Evolutionary conservation across 2,329 filamentous ascomycete genomes (phyloP), one percentile per base, ranked within the genome.

Genomic region (Sporothrix globosa): DNA sequence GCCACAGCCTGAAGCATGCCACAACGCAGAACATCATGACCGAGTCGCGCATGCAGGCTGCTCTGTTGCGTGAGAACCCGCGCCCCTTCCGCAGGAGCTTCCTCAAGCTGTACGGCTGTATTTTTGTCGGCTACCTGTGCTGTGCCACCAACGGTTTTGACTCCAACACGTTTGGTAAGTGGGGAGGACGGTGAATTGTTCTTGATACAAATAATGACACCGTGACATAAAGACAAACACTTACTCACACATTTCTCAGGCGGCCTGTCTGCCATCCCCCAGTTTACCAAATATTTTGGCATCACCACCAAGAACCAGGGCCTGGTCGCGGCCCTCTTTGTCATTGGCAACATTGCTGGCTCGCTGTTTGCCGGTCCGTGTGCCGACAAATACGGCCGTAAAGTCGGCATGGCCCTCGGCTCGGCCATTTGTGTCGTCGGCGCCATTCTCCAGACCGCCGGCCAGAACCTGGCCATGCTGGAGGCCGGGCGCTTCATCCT

Each of bases 401-500:
- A 52, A 14, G 50, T 67, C 30, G 69, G 69, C 50, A 67, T 70
- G 69, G 69, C 69, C 13, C 17, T 66, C 19, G 69, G 69, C 5
- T 67, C 69, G 4, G 39, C 53, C 14, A 39, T 70, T 5, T 67
- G 61, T 19, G 44, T 70, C 17, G 21, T 70, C 10, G 69, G 60
- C 21, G 69, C 69, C 44, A 34, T 67, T 14, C 39, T 70, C 13
- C 69, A 70, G 34, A 67, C 61, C 1, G 61, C 69, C 10, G 61
- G 48, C 14, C 50, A 54, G 19, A 67, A 60, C 44, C 39, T 70
- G 48, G 30, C 61, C 9, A 58, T 58, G 50, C 52, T 67, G 3
- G n/a, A 50, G 69, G 69, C 34, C n/a, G 69, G 69, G 14, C 63
- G 69, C 19, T 71, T 71, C 30, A 52, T 71, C 41, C 39, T 71